Conservation (phyloP, 1,139 yeast genomes). For the Sugiyamaella xylanicola region DNA sequence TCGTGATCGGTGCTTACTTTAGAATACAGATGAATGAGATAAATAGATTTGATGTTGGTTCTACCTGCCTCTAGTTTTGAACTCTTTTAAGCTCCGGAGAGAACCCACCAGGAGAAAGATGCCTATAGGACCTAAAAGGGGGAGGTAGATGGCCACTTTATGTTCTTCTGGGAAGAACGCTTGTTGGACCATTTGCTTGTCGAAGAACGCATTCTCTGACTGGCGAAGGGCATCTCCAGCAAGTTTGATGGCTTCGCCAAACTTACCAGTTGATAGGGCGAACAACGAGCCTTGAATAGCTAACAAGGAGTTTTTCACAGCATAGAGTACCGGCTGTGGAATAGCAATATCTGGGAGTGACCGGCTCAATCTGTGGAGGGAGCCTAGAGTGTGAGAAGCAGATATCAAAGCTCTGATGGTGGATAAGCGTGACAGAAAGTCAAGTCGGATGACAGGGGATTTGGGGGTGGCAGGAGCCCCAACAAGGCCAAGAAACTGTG, state of each 20-base stretch:
- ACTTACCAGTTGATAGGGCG: conserved; percentile 40
- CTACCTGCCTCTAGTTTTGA: conserved; percentile 17
- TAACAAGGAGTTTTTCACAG: conserved; percentile 49
- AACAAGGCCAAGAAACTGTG: conserved; percentile 70
- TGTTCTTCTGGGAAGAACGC: conserved; percentile 94
- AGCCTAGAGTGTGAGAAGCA: conserved; percentile 62
- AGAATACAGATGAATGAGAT: background rate
- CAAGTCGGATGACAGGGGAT: conserved; percentile 64
- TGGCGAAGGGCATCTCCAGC: conserved; percentile 59
- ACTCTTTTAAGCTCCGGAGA: conserved; percentile 48
- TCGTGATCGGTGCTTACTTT: no score
- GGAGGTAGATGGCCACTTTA: conserved; percentile 88
- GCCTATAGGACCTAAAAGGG: conserved; percentile 80
- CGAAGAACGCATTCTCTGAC: conserved; percentile 83
- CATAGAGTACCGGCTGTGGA: conserved; percentile 62
- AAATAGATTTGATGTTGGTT: background rate
- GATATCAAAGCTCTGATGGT: conserved; percentile 54
- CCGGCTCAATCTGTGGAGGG: conserved; percentile 66
- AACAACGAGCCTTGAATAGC: conserved; percentile 45
- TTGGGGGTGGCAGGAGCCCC: conserved; percentile 64
- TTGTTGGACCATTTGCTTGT: conserved; percentile 92
- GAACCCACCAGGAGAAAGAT: conserved; percentile 68
- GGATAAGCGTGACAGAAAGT: conserved; percentile 62
- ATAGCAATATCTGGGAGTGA: conserved; percentile 78
- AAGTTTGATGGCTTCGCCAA: conserved; percentile 51